These are phyloP conservation scores for Beta macrorhiza DNA, from an alignment of 179 eudicot genomes.

Conservation along the genomic window DNA sequence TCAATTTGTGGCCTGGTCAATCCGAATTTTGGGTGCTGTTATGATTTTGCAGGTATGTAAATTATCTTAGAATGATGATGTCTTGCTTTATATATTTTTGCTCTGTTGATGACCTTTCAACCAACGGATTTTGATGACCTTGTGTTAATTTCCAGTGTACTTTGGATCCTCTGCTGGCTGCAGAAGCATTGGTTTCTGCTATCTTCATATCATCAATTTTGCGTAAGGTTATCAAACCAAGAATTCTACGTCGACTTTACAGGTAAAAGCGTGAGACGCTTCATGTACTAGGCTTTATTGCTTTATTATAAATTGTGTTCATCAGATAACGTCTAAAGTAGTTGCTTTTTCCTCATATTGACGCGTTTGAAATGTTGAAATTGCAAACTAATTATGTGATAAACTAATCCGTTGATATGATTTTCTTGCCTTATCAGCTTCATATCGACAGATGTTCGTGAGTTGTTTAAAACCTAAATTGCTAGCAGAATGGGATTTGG, in stretches of 20 bases:
- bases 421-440: too few species aligned
- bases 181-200: constrained; percentile 56
- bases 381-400: background rate
- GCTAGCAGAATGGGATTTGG: background rate
- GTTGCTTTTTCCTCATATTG: background rate
- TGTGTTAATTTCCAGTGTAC: constrained; percentile 57
- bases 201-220: constrained; percentile 45
- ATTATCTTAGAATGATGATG: background rate
- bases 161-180: constrained; percentile 72
- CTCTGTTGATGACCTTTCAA: constrained; percentile 4
- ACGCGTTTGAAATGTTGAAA: background rate
- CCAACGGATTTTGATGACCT: constrained; percentile 17
- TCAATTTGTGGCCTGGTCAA: constrained; percentile 82
- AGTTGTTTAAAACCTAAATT: background rate
- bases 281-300: background rate
- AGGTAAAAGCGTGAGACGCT: constrained; percentile 42
- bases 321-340: background rate
- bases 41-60: constrained; percentile 76
- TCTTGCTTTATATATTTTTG: constrained; percentile 2
- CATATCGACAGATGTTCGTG: background rate
- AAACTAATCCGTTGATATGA: background rate
- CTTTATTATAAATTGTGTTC: background rate
- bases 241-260: constrained; percentile 42
- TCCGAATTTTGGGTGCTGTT: constrained; percentile 62
- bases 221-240: constrained; percentile 42